Percentiles rank a stretch among this genome's conserved stretches.
Evolutionary conservation across 78 protist species (phyloP).

Genomic region (Dictyostelium firmibasis): DNA sequence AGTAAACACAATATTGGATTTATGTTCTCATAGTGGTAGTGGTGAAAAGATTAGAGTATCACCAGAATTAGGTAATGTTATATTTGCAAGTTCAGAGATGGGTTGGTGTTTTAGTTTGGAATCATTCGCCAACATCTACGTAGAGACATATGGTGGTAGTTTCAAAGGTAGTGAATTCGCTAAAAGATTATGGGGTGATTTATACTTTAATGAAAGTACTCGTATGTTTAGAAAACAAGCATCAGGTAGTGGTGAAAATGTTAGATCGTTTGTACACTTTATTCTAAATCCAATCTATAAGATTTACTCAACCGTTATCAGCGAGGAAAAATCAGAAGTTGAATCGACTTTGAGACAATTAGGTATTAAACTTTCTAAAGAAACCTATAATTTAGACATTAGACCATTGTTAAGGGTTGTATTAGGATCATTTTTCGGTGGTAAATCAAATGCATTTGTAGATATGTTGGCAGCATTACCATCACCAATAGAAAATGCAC

Average conservation of each 20-base stretch:
- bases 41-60: constrained; percentile 55
- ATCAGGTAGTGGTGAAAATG: neutral
- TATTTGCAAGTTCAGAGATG: constrained; percentile 84
- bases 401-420: constrained; percentile 88
- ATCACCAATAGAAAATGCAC: constrained; percentile 87
- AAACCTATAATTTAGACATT: constrained; percentile 65
- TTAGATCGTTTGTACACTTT: constrained; percentile 94
- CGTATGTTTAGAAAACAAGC: constrained; percentile 80
- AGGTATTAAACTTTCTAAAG: constrained; percentile 81
- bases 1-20: constrained; percentile 85
- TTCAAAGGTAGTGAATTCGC: constrained; percentile 86
- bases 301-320: constrained; percentile 69
- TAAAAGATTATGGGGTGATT: constrained; percentile 97
- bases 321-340: neutral
- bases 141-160: constrained; percentile 13
- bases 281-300: constrained; percentile 98
- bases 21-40: neutral
- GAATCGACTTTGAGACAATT: constrained; percentile 64
- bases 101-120: constrained; percentile 93
- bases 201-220: constrained; percentile 70
- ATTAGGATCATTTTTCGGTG: constrained; percentile 87
- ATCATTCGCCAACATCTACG: constrained; percentile 92
- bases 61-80: constrained; percentile 95
- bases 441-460: constrained; percentile 87
- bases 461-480: constrained; percentile 89